Conservation (phyloP, 1,284 basidiomycete genomes). For the Ceratobasidium sp. region DNA sequence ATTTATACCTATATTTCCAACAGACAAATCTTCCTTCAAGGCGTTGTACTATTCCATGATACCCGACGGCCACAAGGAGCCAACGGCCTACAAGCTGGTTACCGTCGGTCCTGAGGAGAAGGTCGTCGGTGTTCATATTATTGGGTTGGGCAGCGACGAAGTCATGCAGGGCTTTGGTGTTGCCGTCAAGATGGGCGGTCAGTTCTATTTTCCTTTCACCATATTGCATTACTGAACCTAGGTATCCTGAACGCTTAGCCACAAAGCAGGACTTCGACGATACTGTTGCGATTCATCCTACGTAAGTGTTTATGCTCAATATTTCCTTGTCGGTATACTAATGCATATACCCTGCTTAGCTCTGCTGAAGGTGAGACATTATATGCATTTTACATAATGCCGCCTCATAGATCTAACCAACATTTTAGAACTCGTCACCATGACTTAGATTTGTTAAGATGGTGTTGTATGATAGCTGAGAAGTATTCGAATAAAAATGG, state of each 20-base stretch:
- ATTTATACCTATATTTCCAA: neutral
- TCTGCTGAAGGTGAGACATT: slow-evolving; percentile 47
- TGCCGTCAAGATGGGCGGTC: slow-evolving; percentile 94
- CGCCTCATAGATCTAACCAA: neutral
- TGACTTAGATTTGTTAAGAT: slow-evolving; percentile 40
- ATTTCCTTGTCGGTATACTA: neutral
- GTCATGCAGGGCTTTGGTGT: slow-evolving; percentile 94
- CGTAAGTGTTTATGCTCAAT: slow-evolving; percentile 56
- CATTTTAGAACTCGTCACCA: slow-evolving; percentile 47
- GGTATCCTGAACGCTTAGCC: slow-evolving; percentile 57
- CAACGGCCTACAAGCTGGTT: slow-evolving; percentile 93
- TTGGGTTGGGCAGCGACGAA: slow-evolving; percentile 91
- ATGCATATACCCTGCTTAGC: slow-evolving; percentile 34
- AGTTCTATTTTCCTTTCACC: slow-evolving; percentile 48
- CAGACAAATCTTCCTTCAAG: slow-evolving; percentile 81
- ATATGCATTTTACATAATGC: neutral
- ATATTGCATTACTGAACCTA: slow-evolving; percentile 6
- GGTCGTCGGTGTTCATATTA: slow-evolving; percentile 94
- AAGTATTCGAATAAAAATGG: neutral
- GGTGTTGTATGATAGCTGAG: neutral
- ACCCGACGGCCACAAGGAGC: slow-evolving; percentile 87
- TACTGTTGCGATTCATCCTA: slow-evolving; percentile 93
- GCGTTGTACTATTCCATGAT: slow-evolving; percentile 91
- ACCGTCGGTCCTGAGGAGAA: slow-evolving; percentile 88
- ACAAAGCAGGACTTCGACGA: slow-evolving; percentile 86